Base-by-base conservation (phyloP, 2,329 filamentous ascomycete genomes). In the Cercospora zeae-maydis region DNA sequence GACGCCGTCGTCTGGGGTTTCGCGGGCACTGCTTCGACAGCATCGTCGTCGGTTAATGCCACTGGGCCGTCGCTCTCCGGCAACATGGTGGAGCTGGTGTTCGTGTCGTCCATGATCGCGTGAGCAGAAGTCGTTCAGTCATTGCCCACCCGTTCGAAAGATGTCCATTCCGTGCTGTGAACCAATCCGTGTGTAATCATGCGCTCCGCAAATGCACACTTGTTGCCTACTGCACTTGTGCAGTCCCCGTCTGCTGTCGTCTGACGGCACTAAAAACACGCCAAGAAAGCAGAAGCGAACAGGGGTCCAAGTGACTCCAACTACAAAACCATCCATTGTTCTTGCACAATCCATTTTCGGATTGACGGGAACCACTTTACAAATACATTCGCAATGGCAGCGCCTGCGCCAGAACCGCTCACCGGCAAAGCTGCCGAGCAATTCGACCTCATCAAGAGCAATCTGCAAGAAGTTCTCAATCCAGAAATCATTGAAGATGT, bases 401-500 rank as follows among this genome's bases (percentile, higher is more conserved):
- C 57, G 24, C 6, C 57, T 16, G 45, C 57, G 10, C 57, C 57
- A 39, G 34, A 59, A 47, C 57, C 57, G 9, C 45, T 59, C 30
- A 59, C 47, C 9, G 57, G 57, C 57, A 59, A 59, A 47, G 65
- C 74, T 24, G 78, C 84, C 65, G 86, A 91, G 77, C 88, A 88
- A 75, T 82, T 93, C 70, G 83, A 83, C 60, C 83, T 96, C 73
- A 96, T 96, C 79, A 86, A 83, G 66, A 86, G 88, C 75, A 95
- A 95, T 77, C 63, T 72, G 63, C 86, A 88, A 65, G 92, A 96
- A 81, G 81, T 91, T 55, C 84, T 96, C 64, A 93, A 95, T 74
- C 87, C 87, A 24, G 91, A 96, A 74, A 91, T 96, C 66, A 89
- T 95, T 74, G 86, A 92, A 75, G 82, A 86, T 73, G 79, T 86